Evolutionary conservation across 768 basidiomycete genomes (phyloP).

Genomic region (Auricularia cornea): DNA sequence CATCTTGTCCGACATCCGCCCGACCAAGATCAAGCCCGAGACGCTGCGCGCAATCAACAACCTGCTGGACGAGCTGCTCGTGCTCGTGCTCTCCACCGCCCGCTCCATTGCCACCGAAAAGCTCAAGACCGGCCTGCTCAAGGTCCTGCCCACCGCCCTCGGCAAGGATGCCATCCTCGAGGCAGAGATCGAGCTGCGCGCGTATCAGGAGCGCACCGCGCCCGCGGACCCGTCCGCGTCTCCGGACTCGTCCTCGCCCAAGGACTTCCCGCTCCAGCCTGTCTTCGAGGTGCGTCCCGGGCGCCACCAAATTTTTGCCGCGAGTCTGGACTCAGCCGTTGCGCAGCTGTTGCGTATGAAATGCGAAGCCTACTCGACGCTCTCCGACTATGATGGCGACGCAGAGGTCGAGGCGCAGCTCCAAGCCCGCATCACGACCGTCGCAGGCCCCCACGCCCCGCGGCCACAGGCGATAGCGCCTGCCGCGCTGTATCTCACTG

Average conservation of each 20-base stretch:
- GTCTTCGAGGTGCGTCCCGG: conserved; percentile 55
- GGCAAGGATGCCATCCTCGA: conserved; percentile 90
- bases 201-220: conserved; percentile 73
- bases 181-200: conserved; percentile 85
- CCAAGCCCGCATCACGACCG: conserved; percentile 51
- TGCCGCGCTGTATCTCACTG: conserved; percentile 83
- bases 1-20: conserved; percentile 85
- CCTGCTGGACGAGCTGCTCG: conserved; percentile 76
- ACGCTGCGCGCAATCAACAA: conserved; percentile 75
- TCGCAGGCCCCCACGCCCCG: conserved; percentile 38
- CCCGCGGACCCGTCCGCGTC: conserved; percentile 22
- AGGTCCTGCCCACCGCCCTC: conserved; percentile 65
- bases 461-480: conserved; percentile 58
- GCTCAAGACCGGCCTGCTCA: conserved; percentile 62
- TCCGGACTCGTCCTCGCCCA: conserved; percentile 39
- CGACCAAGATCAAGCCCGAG: conserved; percentile 74
- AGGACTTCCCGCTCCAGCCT: conserved; percentile 63
- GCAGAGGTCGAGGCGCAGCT: conserved; percentile 52
- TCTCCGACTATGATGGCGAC: conserved; percentile 76
- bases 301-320: conserved; percentile 2
- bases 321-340: conserved; percentile 6
- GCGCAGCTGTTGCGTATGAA: conserved; percentile 68
- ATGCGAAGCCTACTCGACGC: conserved; percentile 81
- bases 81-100: conserved; percentile 57
- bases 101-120: conserved; percentile 66